These are phyloP conservation scores for Candida smagusa DNA, from an alignment of 1,139 yeast species.

Conservation along the genomic window DNA sequence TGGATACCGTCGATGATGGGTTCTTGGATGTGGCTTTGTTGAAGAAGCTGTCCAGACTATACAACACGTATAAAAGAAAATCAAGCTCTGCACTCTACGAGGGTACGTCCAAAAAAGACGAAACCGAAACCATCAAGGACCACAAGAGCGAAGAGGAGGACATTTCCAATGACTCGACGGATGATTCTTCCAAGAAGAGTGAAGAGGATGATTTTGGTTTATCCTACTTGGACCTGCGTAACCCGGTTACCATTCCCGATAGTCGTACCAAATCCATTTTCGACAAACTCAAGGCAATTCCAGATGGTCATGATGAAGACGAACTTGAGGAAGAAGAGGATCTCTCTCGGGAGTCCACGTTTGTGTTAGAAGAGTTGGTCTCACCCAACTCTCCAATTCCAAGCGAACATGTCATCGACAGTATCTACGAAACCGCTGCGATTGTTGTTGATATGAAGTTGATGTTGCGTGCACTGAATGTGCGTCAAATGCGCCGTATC, in stretches of 20 bases:
- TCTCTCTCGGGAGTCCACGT: conserved; percentile 15
- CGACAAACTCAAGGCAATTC: conserved; percentile 19
- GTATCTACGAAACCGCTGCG: conserved; percentile 58
- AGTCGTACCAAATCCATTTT: conserved; percentile 38
- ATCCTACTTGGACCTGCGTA: conserved; percentile 26
- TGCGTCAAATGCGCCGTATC: conserved; percentile 51
- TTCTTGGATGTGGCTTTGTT: conserved; percentile 55
- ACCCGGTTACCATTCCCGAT: conserved; percentile 17
- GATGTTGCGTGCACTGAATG: conserved; percentile 60
- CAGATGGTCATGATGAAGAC: conserved; percentile 8
- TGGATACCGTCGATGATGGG: conserved; percentile 59
- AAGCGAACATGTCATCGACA: conserved; percentile 50
- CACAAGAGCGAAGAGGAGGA: conserved; percentile 4
- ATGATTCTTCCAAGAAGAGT: conserved; percentile 19
- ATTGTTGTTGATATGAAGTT: conserved; percentile 62
- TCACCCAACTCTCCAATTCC: conserved; percentile 54
- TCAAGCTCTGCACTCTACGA: conserved; percentile 8
- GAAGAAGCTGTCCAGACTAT: conserved; percentile 36
- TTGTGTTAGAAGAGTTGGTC: conserved; percentile 51
- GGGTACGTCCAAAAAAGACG: conserved; percentile 2
- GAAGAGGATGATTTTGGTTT: conserved; percentile 28
- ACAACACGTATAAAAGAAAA: conserved; percentile 17
- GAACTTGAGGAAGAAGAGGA: conserved; percentile 12
- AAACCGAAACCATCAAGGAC: conserved; percentile 1
- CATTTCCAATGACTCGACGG: conserved; percentile 15